Base-by-base conservation (phyloP, 164 flowering plant genomes). In the Echeveria elegans region DNA sequence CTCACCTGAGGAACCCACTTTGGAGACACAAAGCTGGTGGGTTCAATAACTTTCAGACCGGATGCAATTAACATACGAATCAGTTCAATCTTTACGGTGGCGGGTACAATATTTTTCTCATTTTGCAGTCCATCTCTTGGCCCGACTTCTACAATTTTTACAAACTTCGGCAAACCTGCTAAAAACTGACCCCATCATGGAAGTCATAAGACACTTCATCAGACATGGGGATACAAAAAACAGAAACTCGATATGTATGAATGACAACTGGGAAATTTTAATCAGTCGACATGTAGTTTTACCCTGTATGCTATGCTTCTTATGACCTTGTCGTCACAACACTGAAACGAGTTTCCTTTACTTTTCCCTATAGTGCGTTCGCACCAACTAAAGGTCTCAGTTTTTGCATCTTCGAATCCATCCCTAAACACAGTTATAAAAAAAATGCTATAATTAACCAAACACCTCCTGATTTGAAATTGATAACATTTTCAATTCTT, bases 1-100 rank as follows among this genome's bases (percentile, higher is more conserved):
- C 31, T 63, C 82, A 94, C 98, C 96, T 95, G 99, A 64, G 99
- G 99, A 66, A 95, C 96, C 99, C 97, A 88, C 82, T 95, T 95
- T 60, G 98, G 99, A n/a, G 98, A 95, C 26, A 95, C 98, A 81
- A 95, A 95, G 79, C 99, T 95, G 62, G 99, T 92, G 19, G 97
- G 95, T 76, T 95, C 99, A 66, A 95, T 82, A 65, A 90, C 98
- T 75, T 84, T 77, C 73, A 95, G 76, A 21, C 99, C 97, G 65
- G 87, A 81, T 74, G 90, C 73, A 48, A 82, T 89, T 28, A 95
- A 78, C 74, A 81, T 86, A 26, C 70, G 80, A 69, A 95, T 95
- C 73, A 95, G 63, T 71, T 92, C 94, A 68, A 95, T 77, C 81
- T 95, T 95, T 45, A 88, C 83, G 67, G 77, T 32, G 14, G 99